phyloP scores from a whole-genome alignment of 352 stramenopile genomes.

The Pythium apleroticum region DNA sequence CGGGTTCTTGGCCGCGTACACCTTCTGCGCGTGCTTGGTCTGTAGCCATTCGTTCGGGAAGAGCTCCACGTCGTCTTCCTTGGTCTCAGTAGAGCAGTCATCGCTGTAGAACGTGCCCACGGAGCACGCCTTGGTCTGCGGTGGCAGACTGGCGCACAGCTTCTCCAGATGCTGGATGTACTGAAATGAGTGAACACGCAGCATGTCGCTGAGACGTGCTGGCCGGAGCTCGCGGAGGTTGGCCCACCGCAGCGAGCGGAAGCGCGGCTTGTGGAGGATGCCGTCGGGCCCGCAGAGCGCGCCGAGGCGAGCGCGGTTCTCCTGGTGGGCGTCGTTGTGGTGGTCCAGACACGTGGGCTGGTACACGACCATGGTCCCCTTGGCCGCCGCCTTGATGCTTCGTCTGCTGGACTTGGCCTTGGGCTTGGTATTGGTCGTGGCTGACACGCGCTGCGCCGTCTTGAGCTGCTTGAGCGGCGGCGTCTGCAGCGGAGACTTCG shows the following conservation, averaged over 20 bases:
- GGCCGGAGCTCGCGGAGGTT: constrained; percentile 54
- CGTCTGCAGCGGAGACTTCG: constrained; percentile 19
- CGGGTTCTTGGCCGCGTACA: constrained; percentile 47
- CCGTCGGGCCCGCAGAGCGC: constrained; percentile 59
- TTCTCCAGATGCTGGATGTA: constrained; percentile 63
- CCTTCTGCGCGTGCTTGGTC: constrained; percentile 46
- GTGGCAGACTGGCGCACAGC: constrained; percentile 40
- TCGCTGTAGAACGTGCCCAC: constrained; percentile 44
- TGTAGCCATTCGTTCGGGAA: constrained; percentile 44
- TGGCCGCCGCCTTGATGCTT: constrained; percentile 27
- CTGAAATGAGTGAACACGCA: constrained; percentile 62
- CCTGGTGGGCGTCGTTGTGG: constrained; percentile 74
- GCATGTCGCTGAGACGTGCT: constrained; percentile 51
- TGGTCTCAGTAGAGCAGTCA: constrained; percentile 8
- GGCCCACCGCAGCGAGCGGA: constrained; percentile 59
- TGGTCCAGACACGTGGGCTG: constrained; percentile 72
- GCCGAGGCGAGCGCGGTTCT: constrained; percentile 56
- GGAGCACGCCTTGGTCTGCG: constrained; percentile 44
- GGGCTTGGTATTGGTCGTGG: constrained; percentile 27
- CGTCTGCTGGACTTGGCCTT: constrained; percentile 30
- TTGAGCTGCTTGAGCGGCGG: constrained; percentile 39
- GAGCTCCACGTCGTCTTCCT: constrained; percentile 23
- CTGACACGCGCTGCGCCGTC: constrained; percentile 45
- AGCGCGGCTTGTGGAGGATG: constrained; percentile 64
- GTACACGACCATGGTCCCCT: constrained; percentile 59